Conservation (phyloP, 2,329 filamentous ascomycete species). For the Neopestalotiopsis clavispora region DNA sequence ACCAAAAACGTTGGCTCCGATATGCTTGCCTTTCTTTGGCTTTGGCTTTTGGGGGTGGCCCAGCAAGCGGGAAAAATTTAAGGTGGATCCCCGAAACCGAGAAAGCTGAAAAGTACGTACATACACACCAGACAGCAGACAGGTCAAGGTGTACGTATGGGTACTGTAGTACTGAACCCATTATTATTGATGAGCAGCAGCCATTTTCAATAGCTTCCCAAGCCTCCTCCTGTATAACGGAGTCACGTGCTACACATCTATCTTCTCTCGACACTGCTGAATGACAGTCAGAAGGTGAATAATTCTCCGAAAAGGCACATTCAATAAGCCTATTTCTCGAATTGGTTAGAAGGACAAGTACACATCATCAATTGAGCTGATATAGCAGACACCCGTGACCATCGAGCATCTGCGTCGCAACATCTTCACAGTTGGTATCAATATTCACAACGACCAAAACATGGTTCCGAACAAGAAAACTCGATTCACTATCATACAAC, state of each 20-base stretch:
- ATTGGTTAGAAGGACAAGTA: background rate
- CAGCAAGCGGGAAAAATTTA: constrained; percentile 19
- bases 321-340: too few relatives aligned
- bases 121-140: background rate
- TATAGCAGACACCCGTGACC: too few relatives aligned
- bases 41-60: too few relatives aligned
- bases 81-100: constrained; percentile 15
- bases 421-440: background rate
- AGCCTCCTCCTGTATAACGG: background rate
- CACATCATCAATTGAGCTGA: too few relatives aligned
- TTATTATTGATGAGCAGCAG: too few relatives aligned
- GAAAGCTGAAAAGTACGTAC: background rate
- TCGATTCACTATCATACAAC: constrained; percentile 19
- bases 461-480: constrained; percentile 1
- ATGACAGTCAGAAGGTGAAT: too few relatives aligned
- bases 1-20: constrained; percentile 15
- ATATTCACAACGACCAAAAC: background rate
- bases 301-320: too few relatives aligned
- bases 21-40: background rate
- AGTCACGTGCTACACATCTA: constrained; percentile 5
- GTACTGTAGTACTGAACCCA: too few relatives aligned
- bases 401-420: background rate
- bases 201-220: background rate
- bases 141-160: too few relatives aligned
- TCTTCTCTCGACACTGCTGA: background rate